Conservation (phyloP, 352 stramenopile genomes). For the Phytophthora fragariae region DNA sequence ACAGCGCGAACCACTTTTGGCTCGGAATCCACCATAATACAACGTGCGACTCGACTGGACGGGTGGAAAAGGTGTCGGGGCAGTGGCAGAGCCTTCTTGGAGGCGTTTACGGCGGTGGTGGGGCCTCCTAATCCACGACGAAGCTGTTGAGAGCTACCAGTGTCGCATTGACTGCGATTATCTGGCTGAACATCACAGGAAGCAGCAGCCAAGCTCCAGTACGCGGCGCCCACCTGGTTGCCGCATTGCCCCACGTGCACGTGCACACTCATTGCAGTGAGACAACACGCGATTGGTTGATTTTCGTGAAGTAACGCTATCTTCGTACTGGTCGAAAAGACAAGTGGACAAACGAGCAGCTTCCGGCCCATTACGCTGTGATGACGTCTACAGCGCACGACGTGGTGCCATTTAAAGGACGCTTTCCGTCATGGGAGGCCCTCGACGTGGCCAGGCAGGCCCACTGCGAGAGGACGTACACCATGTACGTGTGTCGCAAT, state of each 20-base stretch:
- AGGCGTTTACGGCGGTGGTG: slow-evolving; percentile 2
- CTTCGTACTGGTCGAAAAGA: slow-evolving; percentile 1
- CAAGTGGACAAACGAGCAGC: background rate
- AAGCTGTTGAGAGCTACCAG: slow-evolving; percentile 7
- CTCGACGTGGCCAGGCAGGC: slow-evolving; percentile 72
- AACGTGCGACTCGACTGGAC: slow-evolving; percentile 52
- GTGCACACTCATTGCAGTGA: slow-evolving; percentile 53
- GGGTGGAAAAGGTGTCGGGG: slow-evolving; percentile 63
- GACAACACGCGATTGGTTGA: slow-evolving; percentile 15
- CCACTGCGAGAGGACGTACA: slow-evolving; percentile 82
- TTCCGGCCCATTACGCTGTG: slow-evolving; percentile 13
- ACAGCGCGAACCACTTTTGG: slow-evolving; percentile 73
- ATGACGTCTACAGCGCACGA: slow-evolving; percentile 47
- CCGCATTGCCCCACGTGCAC: slow-evolving; percentile 84
- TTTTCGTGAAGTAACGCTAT: background rate
- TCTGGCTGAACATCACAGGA: slow-evolving; percentile 2
- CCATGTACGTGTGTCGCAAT: slow-evolving; percentile 84
- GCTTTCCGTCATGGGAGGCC: slow-evolving; percentile 80
- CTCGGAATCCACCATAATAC: slow-evolving; percentile 84
- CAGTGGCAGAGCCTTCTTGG: slow-evolving; percentile 19
- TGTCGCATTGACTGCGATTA: background rate
- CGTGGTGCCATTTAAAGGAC: slow-evolving; percentile 71
- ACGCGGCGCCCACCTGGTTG: slow-evolving; percentile 78
- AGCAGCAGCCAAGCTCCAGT: slow-evolving; percentile 59
- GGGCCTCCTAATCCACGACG: slow-evolving; percentile 1